phyloP scores from a whole-genome alignment of 148 eudicot species.

The Camellia japonica region DNA sequence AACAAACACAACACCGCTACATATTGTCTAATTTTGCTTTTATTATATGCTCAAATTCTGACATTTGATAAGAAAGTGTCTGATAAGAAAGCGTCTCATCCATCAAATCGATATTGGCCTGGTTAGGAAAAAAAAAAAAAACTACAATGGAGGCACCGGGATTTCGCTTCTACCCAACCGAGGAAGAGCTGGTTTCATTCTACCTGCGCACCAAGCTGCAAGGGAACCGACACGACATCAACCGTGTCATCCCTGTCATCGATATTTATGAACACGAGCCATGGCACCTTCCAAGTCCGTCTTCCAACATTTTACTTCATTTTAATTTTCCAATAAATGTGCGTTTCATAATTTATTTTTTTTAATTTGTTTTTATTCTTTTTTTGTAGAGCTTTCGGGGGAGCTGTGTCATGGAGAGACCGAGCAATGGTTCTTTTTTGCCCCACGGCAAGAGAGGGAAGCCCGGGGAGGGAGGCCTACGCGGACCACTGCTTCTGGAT shows the following conservation, averaged over 20 bases:
- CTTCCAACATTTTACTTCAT: too few species aligned
- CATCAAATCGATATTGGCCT: too few species aligned
- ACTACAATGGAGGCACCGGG: slow-evolving; percentile 24
- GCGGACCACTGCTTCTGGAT: slow-evolving; percentile 46
- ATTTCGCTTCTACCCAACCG: slow-evolving; percentile 23
- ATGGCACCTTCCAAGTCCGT: slow-evolving; percentile 1
- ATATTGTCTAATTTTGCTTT: too few species aligned
- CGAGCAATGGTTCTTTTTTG: slow-evolving; percentile 63
- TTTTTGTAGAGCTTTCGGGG: slow-evolving; percentile 35
- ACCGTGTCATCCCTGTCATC: neutral
- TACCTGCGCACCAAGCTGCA: slow-evolving; percentile 2
- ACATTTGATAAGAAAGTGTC: too few species aligned
- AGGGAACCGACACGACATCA: neutral
- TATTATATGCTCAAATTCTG: too few species aligned
- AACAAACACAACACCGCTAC: too few species aligned
- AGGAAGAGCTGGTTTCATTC: slow-evolving; percentile 11
- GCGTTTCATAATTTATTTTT: too few species aligned
- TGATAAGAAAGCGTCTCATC: too few species aligned
- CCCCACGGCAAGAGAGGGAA: slow-evolving; percentile 50
- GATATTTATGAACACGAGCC: neutral
- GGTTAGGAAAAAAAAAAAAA: too few species aligned
- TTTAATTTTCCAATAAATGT: too few species aligned
- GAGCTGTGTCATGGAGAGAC: slow-evolving; percentile 39
- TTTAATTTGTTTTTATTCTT: neutral
- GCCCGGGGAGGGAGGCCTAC: slow-evolving; percentile 54